Conservation (phyloP, 2,329 filamentous ascomycete species). For the Monilinia polystroma region DNA sequence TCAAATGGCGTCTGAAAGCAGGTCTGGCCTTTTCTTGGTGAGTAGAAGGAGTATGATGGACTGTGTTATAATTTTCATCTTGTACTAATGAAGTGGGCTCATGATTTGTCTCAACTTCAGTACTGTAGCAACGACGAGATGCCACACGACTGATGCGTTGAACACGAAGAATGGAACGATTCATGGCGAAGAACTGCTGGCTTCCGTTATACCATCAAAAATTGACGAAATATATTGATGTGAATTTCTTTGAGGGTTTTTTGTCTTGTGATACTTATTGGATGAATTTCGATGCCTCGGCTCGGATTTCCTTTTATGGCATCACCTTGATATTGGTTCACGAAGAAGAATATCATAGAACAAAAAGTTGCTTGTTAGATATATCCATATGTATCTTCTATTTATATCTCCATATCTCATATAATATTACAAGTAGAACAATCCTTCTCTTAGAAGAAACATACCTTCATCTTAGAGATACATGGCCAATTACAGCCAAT, state of each 20-base stretch:
- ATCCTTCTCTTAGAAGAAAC: not conserved
- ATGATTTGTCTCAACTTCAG: not conserved
- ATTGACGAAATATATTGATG: not conserved
- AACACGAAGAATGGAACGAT: constrained; percentile 6
- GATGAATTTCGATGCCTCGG: constrained; percentile 3
- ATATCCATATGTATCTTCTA: not conserved
- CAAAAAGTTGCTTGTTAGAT: too few relatives aligned
- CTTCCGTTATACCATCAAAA: not conserved
- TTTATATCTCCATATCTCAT: not conserved
- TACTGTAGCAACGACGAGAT: constrained; percentile 16
- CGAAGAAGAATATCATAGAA: not conserved
- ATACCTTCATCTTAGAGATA: not conserved
- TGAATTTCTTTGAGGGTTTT: not conserved
- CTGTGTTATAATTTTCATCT: not conserved
- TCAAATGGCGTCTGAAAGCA: not conserved
- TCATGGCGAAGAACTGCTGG: not conserved
- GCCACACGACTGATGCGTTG: not conserved
- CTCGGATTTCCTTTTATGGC: not conserved
- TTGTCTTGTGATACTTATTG: not conserved
- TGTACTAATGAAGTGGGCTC: not conserved
- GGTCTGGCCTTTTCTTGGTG: too few relatives aligned
- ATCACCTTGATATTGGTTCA: not conserved
- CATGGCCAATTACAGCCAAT: not conserved
- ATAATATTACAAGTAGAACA: not conserved
- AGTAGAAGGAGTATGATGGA: not conserved